Percentiles rank a stretch among this genome's conserved stretches.
These are phyloP conservation scores for Oryza glumipatula DNA, from an alignment of 176 grass and related monocot genomes.

Conservation along the genomic window DNA sequence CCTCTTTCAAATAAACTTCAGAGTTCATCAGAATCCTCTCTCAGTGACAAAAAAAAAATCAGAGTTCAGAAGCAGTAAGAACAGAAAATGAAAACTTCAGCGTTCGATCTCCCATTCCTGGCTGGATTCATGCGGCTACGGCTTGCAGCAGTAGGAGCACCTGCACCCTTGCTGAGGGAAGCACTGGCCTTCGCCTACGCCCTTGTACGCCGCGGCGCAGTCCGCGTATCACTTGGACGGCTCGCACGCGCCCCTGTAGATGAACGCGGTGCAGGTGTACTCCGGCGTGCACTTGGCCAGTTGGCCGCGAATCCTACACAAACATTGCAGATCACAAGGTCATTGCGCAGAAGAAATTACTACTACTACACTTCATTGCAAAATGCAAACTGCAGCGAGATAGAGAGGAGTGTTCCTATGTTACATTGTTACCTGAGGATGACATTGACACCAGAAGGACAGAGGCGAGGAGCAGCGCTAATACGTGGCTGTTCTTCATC, in stretches of 20 bases:
- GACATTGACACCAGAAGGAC: neutral
- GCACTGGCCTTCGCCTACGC: slow-evolving; percentile 8
- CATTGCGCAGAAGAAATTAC: neutral
- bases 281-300: slow-evolving; percentile 14
- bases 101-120: neutral
- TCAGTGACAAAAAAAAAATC: neutral
- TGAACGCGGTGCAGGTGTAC: slow-evolving; percentile 1
- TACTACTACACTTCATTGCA: neutral
- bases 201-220: neutral
- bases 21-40: neutral
- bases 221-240: neutral
- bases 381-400: neutral
- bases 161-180: neutral
- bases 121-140: neutral
- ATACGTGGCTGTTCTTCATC: neutral
- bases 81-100: neutral
- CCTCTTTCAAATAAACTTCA: no score
- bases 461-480: neutral
- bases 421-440: neutral
- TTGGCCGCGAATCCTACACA: neutral
- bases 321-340: neutral
- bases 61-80: neutral
- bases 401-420: neutral
- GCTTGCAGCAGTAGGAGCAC: slow-evolving; percentile 8
- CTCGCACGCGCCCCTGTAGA: neutral